Percentiles rank a stretch among this genome's conserved stretches.
Evolutionary conservation across 225 moss, liverwort and hornwort genomes (phyloP).

Genomic region (Antitrichia curtipendula): DNA sequence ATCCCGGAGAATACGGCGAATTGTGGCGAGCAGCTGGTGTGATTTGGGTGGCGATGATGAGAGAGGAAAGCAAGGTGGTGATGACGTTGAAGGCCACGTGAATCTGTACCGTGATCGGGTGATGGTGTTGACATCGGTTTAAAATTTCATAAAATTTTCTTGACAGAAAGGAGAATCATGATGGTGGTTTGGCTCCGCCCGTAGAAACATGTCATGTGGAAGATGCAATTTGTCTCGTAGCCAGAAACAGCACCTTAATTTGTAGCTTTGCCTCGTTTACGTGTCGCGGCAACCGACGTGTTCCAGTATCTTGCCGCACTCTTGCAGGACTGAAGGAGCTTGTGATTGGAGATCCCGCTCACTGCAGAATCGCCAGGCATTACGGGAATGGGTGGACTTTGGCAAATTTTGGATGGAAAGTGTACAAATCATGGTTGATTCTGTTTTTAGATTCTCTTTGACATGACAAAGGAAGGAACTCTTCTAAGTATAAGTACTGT

Average conservation of each 20-base stretch:
- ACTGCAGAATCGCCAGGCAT: too few species aligned
- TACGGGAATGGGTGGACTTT: neutral
- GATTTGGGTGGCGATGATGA: neutral
- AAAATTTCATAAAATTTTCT: rapidly evolving
- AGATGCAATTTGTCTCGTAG: neutral
- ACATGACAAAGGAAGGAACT: neutral
- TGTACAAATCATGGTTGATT: neutral
- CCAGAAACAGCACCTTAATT: neutral
- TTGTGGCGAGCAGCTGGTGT: neutral
- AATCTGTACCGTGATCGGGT: neutral
- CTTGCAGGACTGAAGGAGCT: too few species aligned
- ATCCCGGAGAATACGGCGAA: neutral
- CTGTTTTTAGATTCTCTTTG: neutral
- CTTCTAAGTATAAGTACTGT: too few species aligned
- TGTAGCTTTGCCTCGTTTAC: neutral
- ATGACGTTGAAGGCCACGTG: neutral
- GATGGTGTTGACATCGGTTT: neutral
- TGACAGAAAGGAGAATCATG: neutral
- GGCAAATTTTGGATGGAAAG: neutral
- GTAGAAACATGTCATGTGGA: neutral
- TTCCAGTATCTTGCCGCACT: neutral
- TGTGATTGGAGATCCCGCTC: too few species aligned
- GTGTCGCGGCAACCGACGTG: neutral
- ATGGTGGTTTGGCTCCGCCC: neutral
- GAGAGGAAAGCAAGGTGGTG: neutral